Evolutionary conservation across 2,329 filamentous ascomycete species (phyloP).

Genomic region (Fusarium graminum): DNA sequence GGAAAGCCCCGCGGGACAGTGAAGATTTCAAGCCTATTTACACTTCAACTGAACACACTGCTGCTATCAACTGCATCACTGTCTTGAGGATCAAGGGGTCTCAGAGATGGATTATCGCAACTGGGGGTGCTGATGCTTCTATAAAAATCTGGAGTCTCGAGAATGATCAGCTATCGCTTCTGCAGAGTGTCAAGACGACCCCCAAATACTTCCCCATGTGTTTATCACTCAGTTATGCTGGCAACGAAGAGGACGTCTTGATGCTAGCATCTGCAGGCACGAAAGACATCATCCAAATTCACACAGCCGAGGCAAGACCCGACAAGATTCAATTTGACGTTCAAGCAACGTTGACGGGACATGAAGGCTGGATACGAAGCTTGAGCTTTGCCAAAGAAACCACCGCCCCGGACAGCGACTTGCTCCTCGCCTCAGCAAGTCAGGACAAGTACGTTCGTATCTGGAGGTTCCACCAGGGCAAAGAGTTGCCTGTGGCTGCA

Average conservation of each 20-base stretch:
- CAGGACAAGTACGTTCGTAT: conserved; percentile 98
- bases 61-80: conserved; percentile 78
- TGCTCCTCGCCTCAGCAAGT: conserved; percentile 90
- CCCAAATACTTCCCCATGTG: conserved; percentile 87
- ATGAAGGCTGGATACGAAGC: conserved; percentile 95
- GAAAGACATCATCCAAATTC: conserved; percentile 83
- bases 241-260: conserved; percentile 63
- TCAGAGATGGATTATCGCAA: conserved; percentile 70
- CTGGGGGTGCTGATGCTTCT: conserved; percentile 84
- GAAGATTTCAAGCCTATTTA: conserved; percentile 60
- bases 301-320: conserved; percentile 65
- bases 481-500: conserved; percentile 70
- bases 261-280: conserved; percentile 90
- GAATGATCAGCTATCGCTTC: conserved; percentile 61
- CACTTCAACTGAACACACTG: conserved; percentile 73
- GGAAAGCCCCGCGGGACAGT: conserved; percentile 61
- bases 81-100: conserved; percentile 53
- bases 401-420: conserved; percentile 67
- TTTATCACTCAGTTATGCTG: conserved; percentile 75
- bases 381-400: conserved; percentile 80
- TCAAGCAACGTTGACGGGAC: conserved; percentile 83
- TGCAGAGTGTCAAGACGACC: conserved; percentile 78
- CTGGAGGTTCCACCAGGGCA: conserved; percentile 85
- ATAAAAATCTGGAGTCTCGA: conserved; percentile 77
- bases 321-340: conserved; percentile 70